These are phyloP conservation scores for Amanita subjunquillea DNA, from an alignment of 768 basidiomycete genomes.

Conservation along the genomic window DNA sequence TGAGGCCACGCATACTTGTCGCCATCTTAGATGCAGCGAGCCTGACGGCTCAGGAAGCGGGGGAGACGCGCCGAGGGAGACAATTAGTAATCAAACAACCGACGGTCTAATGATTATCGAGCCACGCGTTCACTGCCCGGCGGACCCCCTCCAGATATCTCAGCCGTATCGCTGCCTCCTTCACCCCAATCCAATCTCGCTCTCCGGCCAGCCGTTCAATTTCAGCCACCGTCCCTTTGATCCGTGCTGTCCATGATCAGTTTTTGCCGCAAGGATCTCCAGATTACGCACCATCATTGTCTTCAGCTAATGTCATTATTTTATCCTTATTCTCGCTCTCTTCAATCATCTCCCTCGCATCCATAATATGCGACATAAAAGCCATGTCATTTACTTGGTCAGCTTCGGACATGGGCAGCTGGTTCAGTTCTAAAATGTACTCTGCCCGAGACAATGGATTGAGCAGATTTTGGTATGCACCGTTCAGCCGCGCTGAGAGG, in stretches of 20 bases:
- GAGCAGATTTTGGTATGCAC: conserved; percentile 70
- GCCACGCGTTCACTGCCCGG: conserved; percentile 34
- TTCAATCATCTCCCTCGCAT: conserved; percentile 69
- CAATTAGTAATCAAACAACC: conserved; percentile 62
- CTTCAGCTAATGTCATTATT: conserved; percentile 38
- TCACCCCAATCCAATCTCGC: conserved; percentile 47
- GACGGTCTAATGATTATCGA: conserved; percentile 25
- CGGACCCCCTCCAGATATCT: conserved; percentile 63
- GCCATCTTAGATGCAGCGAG: conserved; percentile 47
- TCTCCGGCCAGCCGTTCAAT: conserved; percentile 40
- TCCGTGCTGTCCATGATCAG: conserved; percentile 33
- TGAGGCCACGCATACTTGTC: conserved; percentile 83
- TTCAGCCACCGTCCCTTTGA: conserved; percentile 30
- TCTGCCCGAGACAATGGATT: conserved; percentile 68
- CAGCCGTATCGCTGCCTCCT: conserved; percentile 52
- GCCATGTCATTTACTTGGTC: conserved; percentile 65
- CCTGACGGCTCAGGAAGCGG: conserved; percentile 53
- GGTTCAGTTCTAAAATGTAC: conserved; percentile 66
- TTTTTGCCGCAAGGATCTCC: neutral
- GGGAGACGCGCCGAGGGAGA: conserved; percentile 81
- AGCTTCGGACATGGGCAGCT: conserved; percentile 47
- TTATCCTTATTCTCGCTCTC: conserved; percentile 38
- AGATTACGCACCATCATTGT: conserved; percentile 40
- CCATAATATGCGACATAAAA: conserved; percentile 72
- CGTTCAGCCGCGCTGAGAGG: conserved; percentile 70